These are phyloP conservation scores for Leptomonas pyrrhocoris DNA, from an alignment of 208 protist genomes.

Conservation along the genomic window DNA sequence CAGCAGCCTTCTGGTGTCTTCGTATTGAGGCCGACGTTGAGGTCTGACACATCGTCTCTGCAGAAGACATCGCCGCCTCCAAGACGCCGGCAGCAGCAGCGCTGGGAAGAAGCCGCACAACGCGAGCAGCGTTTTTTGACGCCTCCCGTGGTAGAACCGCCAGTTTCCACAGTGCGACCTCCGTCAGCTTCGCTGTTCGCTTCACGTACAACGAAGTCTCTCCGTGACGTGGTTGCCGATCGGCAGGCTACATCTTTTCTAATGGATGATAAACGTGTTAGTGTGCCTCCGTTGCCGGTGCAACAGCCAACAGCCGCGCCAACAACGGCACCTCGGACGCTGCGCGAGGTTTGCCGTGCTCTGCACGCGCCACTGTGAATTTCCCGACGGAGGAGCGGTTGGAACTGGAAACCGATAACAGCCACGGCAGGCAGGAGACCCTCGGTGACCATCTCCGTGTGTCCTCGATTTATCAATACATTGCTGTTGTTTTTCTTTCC, in stretches of 20 bases:
- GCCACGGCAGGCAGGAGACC: too few relatives aligned
- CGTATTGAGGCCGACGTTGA: too few relatives aligned
- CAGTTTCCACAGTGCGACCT: too few relatives aligned
- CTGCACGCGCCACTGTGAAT: not conserved
- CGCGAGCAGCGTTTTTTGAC: too few relatives aligned
- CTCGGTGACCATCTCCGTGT: too few relatives aligned
- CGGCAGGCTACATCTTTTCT: not conserved
- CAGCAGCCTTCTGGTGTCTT: not conserved
- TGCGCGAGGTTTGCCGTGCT: constrained; percentile 16
- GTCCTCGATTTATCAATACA: too few relatives aligned
- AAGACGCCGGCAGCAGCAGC: too few relatives aligned
- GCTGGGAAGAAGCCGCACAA: too few relatives aligned
- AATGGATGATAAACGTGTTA: not conserved
- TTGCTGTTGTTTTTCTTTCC: not conserved
- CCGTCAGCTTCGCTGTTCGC: not conserved
- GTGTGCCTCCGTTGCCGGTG: not conserved
- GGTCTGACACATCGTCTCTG: too few relatives aligned
- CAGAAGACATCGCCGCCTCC: too few relatives aligned
- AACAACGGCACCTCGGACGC: constrained; percentile 3
- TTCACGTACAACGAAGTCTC: not conserved
- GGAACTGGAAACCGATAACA: too few relatives aligned
- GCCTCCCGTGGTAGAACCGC: too few relatives aligned
- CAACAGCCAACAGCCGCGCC: not conserved
- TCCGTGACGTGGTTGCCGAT: not conserved
- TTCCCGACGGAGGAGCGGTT: not conserved